Evolutionary conservation across 2,329 filamentous ascomycete genomes (phyloP), one percentile per base, ranked within the genome.

Genomic region (Penicillium psychrosexuale): DNA sequence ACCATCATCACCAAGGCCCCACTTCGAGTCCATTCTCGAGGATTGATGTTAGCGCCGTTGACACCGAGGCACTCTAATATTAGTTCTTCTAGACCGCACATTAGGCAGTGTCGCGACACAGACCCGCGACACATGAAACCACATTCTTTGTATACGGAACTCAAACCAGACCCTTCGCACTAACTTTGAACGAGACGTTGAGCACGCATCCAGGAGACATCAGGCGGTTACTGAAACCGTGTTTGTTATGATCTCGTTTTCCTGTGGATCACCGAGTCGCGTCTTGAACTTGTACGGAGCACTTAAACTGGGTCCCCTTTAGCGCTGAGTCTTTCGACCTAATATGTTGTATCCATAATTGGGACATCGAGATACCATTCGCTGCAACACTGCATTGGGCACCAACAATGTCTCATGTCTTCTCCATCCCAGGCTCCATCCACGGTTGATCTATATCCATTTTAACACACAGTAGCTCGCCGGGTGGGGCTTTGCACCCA

Each of bases 1-100:
- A 47, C 45, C 43, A 56, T 17, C 59, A 61, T 59, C 58, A 58
- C 60, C 52, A n/a, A n/a, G 47, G 34, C 39, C 47, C 52, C 52
- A 51, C 39, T 39, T 33, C 19, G 12, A 53, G 43, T 39, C 44
- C 36, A 28, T 11, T n/a, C 17, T 43, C 28, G 37, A 53, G 19
- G 19, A 37, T 49, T 30, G 11, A 22, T 51, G 9, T 19, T 24
- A 33, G 38, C 33, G 33, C 27, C 28, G 6, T 27, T 11, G 12
- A 39, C 37, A 39, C 36, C 28, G 12, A 22, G 17, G n/a, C 28
- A 33, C 15, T 38, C 19, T 8, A 34, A 24, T 13, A 19, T 24
- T 39, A 50, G 12, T 8, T 30, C 17, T 15, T 34, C 27, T 43
- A 45, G 34, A 40, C 47, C 28, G n/a, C 28, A 51, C 15, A 33